Evolutionary conservation across 1,139 yeast genomes (phyloP).

Genomic region (Geotrichum restrictum): DNA sequence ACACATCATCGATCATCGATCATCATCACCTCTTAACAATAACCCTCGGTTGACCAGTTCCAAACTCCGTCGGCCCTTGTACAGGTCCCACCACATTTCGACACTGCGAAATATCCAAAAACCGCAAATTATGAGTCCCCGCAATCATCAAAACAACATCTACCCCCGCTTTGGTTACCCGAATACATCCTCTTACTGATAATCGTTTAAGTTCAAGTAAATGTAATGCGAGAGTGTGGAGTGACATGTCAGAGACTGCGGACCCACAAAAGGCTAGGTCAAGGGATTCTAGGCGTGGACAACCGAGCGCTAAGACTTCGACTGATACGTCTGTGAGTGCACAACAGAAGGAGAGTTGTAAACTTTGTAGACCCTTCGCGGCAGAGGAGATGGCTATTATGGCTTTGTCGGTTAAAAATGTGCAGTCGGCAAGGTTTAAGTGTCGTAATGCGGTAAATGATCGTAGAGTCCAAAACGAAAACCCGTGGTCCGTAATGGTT

Average conservation of each 20-base stretch:
- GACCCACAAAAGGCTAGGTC: constrained; percentile 73
- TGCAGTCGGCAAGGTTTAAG: constrained; percentile 64
- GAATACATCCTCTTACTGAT: constrained; percentile 61
- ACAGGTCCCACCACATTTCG: constrained; percentile 39
- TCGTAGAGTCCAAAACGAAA: constrained; percentile 56
- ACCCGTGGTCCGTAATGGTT: constrained; percentile 70
- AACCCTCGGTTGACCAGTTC: neutral
- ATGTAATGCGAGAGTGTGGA: constrained; percentile 57
- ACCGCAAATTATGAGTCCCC: constrained; percentile 47
- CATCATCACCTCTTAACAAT: neutral
- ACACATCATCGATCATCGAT: too few species aligned
- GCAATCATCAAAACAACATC: constrained; percentile 56
- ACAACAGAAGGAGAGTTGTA: constrained; percentile 71
- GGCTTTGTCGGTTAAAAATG: constrained; percentile 64
- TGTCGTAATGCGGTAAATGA: constrained; percentile 52
- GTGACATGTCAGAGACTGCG: constrained; percentile 69
- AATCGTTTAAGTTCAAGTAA: constrained; percentile 48
- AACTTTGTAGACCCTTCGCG: constrained; percentile 52
- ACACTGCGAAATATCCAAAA: constrained; percentile 66
- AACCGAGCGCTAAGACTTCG: constrained; percentile 61
- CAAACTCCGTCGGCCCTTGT: neutral
- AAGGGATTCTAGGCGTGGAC: constrained; percentile 51
- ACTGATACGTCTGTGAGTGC: constrained; percentile 65
- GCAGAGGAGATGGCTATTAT: constrained; percentile 59
- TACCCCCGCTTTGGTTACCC: constrained; percentile 72